Base-by-base conservation (phyloP, 805 yeast species). In the Zygoascus flipseniorum region DNA sequence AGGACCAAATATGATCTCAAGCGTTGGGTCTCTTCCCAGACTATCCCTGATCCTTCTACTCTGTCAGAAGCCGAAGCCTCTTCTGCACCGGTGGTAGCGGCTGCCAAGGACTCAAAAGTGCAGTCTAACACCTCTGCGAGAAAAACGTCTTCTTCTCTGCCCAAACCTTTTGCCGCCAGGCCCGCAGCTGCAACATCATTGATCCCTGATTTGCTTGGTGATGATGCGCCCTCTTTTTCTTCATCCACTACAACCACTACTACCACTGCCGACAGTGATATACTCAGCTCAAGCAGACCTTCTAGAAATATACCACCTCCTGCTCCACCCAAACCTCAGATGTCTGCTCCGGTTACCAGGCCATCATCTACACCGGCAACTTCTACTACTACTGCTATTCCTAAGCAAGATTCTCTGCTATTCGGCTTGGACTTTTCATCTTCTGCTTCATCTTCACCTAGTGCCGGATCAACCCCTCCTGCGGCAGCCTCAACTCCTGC, bases 1-100 rank as follows among this genome's bases (percentile, higher is more conserved):
- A 78, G 93, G 62, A 89, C 96, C 10, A 93, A 93, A 68, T 93
- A 93, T 67, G 97, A 89, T 60, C 66, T 85, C 71, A 88, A 84
- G 69, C 86, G 90, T 64, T 93, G 99, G 99, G 82, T 78, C 1
- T 70, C 75, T 9, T 72, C 82, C n/a, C 60, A 61, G 16, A 65
- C 66, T 10, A 66, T 82, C 16, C 89, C 90, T 1, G 82, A 83
- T 60, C 89, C 92, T 2, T 65, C 72, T 56, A 60, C 76, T 5
- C 61, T 76, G 31, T 58, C 54, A 5, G 56, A 50, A 31, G 54
- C 43, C 8, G 19, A 46, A 16, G 11, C 46, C 26, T 9, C 41
- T 10, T 16, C 51, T 5, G 18, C 51, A 18, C n/a, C n/a, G n/a
- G 47, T 3, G 10, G 19, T 3, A 8, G 31, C 16, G n/a, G 46